Evolutionary conservation across 192 early-diverging fungal species (phyloP), one percentile per base, ranked within the genome.

Genomic region (Coemansia sp.): DNA sequence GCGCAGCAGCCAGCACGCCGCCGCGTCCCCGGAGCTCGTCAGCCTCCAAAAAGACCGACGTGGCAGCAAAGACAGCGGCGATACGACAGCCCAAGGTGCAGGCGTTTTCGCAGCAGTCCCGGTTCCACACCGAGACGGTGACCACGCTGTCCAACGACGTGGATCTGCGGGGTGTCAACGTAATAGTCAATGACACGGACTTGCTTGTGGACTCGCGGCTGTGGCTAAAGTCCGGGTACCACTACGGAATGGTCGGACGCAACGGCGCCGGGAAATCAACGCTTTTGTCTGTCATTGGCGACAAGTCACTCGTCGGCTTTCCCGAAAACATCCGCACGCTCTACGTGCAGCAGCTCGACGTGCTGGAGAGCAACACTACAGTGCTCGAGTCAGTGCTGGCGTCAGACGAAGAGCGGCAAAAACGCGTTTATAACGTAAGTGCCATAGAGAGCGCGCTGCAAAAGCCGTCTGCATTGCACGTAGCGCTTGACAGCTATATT

Each of bases 231-330:
- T 64, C 85, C 21, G 91, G 91, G 15, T 86, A 85, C 17, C 86
- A 85, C 59, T 96, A 96, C 56, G 78, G 78, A n/a, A 70, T 99
- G 60, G 93, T 99, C 52, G 97, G 95, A 37, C 93, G 93, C 69
- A 93, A 93, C 76, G 94, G 94, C 74, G 91, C 86, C 10, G 93
- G 95, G 73, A 95, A 96, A 73, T 96, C 93, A 45, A 99, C 97
- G 15, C 87, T 99, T 38, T 85, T 99, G 55, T 97, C 97, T 74
- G 83, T 97, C 56, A 98, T 99, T 88, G 87, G 87, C 56, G 87
- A 89, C 58, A 88, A 91, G 62, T 59, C 78, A 15, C 65, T 97
- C 15, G 83, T 92, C 24, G 95, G 95, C 1, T 88, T 93, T 35
- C 94, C 95, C 0, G 83, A 85, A 37, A 94, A 94, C 72, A 69